Evolutionary conservation across 805 yeast species (phyloP).

Genomic region (Groenewaldozyma salmanticensis): DNA sequence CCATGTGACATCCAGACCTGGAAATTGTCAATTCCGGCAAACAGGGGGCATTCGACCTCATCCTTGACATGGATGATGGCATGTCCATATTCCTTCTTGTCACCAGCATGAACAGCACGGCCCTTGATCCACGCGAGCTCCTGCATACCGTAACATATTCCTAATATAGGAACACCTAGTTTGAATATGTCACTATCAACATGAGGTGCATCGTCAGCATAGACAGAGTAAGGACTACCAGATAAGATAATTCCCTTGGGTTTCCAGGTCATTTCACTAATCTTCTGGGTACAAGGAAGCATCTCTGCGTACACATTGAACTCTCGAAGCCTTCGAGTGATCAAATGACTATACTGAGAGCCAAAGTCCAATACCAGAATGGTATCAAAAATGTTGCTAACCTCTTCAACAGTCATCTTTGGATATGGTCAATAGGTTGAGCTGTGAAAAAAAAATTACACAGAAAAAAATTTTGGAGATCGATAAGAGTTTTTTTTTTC

Average conservation of each 20-base stretch:
- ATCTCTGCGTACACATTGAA: conserved; percentile 97
- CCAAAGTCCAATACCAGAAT: conserved; percentile 96
- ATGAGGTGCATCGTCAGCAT: conserved; percentile 92
- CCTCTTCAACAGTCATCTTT: conserved; percentile 35
- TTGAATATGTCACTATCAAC: conserved; percentile 91
- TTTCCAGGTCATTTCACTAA: conserved; percentile 81
- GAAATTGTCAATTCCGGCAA: conserved; percentile 84
- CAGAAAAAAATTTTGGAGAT: too few relatives aligned
- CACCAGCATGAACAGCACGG: conserved; percentile 89
- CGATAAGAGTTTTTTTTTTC: too few relatives aligned
- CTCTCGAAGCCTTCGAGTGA: conserved; percentile 95
- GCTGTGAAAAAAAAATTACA: too few relatives aligned
- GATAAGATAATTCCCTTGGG: conserved; percentile 95
- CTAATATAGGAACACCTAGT: conserved; percentile 85
- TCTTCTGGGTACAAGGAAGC: conserved; percentile 99
- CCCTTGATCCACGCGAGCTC: conserved; percentile 97
- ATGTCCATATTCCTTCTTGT: conserved; percentile 96
- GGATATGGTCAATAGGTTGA: too few relatives aligned
- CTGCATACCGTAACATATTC: conserved; percentile 99
- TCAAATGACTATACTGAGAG: conserved; percentile 94
- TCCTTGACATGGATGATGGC: conserved; percentile 78
- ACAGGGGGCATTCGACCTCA: conserved; percentile 48
- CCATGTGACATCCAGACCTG: conserved; percentile 99
- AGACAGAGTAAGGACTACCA: conserved; percentile 97
- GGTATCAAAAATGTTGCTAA: conserved; percentile 88